Evolutionary conservation across 331 rosid genomes (phyloP), one percentile per base, ranked within the genome.

Genomic region (Malus hybrid): DNA sequence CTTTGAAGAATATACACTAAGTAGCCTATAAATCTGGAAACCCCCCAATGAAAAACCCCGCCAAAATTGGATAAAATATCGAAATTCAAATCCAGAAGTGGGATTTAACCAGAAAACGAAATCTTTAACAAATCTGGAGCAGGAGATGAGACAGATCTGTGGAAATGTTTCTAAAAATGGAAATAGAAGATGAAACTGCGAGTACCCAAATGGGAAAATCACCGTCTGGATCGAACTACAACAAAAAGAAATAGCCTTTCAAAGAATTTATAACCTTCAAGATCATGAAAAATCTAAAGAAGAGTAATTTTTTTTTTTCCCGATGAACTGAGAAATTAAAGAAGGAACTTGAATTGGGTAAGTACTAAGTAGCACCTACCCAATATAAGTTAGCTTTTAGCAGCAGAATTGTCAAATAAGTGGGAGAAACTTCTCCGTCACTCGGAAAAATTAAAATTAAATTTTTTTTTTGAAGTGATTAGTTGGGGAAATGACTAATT

Each of bases 381-480:
- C 18, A 53, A 36, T 52, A 56, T 30, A 64, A 9, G 32, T 48
- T 36, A 61, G 3, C 28, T 44, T 44, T 8, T 44, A 74, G 61
- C 6, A 60, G 28, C 57, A 52, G 57, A 18, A 6, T 52, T 52
- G 6, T 52, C 57, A 6, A 18, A 52, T 44, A 33, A 53, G 66
- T 39, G 6, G 81, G 80, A 80, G 86, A 78, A 70, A 78, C 16
- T 66, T 76, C 52, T 52, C 1, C 71, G 81, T 80, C 71, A 10
- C 18, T 9, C 36, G 18, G 67, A 30, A 7, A 56, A 50, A 14
- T 42, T 10, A 39, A 30, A 11, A 50, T 44, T 3, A 18, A 2
- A 5, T 4, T 39, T 39, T 39, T 36, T 36, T 36, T 39, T 39
- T 9, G 0, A 44, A 53, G 60, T 56, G 46, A 52, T 58, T 39